These are phyloP conservation scores for Globisporangium mamillatum DNA, from an alignment of 352 stramenopile genomes.

Conservation along the genomic window DNA sequence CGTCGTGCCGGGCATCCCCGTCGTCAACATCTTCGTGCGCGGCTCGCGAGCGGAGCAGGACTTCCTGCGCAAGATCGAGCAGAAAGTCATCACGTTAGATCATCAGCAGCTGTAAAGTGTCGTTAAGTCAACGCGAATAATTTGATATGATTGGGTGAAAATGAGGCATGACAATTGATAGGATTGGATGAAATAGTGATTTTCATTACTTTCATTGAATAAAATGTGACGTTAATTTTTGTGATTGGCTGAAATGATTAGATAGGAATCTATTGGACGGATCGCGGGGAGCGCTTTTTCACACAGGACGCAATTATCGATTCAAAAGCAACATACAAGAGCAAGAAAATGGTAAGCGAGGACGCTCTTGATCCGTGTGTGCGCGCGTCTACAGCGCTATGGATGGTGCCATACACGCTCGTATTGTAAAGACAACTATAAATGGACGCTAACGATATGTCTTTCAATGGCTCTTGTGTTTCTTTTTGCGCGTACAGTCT, in stretches of 20 bases:
- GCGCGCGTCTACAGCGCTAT: background rate
- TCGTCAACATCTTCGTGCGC: slow-evolving; percentile 83
- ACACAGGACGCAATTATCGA: slow-evolving; percentile 4
- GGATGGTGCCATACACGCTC: background rate
- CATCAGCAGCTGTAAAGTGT: slow-evolving; percentile 17
- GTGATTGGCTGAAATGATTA: slow-evolving; percentile 10
- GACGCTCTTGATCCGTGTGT: background rate
- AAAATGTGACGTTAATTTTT: background rate
- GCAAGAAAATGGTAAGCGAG: slow-evolving; percentile 17
- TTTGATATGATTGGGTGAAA: slow-evolving; percentile 23
- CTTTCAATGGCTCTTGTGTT: background rate
- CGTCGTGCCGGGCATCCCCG: slow-evolving; percentile 79
- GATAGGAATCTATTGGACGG: slow-evolving; percentile 10
- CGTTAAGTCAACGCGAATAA: background rate
- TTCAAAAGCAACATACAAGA: slow-evolving; percentile 3
- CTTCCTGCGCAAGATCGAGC: slow-evolving; percentile 70
- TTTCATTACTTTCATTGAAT: background rate
- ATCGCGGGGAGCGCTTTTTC: slow-evolving; percentile 9
- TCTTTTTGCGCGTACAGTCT: slow-evolving; percentile 39
- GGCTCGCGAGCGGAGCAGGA: slow-evolving; percentile 55
- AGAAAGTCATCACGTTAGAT: slow-evolving; percentile 50
- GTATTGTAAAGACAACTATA: background rate
- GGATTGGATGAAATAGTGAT: slow-evolving; percentile 21
- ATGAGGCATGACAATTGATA: background rate
- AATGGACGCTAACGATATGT: background rate